phyloP scores from a whole-genome alignment of 139 green algal genomes.

The Astrephomene gubernaculifera region DNA sequence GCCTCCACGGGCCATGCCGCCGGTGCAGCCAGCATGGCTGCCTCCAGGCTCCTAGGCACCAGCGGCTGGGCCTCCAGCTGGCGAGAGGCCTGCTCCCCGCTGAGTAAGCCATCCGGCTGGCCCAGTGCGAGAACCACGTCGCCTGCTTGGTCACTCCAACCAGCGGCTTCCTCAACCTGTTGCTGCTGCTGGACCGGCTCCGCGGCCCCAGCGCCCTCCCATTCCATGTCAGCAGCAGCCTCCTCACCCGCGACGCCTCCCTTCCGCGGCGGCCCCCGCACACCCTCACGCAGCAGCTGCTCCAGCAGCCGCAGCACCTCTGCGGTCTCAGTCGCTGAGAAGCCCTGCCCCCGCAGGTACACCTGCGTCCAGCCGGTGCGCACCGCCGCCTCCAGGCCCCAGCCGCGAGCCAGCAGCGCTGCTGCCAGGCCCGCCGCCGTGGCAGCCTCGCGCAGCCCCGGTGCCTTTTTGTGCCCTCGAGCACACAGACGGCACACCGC shows the following conservation, averaged over 20 bases:
- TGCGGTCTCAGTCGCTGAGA: slow-evolving; percentile 1
- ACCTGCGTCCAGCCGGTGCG: slow-evolving; percentile 61
- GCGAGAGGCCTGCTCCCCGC: not conserved
- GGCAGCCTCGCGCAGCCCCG: slow-evolving; percentile 64
- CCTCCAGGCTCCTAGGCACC: slow-evolving; percentile 4
- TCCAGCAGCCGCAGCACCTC: not conserved
- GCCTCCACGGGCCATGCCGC: slow-evolving; percentile 18
- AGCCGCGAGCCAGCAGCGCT: slow-evolving; percentile 73
- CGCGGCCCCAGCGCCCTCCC: not conserved
- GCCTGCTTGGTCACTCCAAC: not conserved
- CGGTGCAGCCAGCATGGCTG: slow-evolving; percentile 24
- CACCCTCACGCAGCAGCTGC: not conserved
- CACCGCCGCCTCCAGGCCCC: slow-evolving; percentile 56
- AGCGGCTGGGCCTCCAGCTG: slow-evolving; percentile 5
- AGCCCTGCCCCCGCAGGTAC: slow-evolving; percentile 52
- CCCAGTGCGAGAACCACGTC: slow-evolving; percentile 3
- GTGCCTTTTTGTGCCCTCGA: slow-evolving; percentile 51
- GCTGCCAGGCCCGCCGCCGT: slow-evolving; percentile 64
- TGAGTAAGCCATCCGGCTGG: not conserved
- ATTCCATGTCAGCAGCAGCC: not conserved
- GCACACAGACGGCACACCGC: slow-evolving; percentile 36
- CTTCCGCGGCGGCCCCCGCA: not conserved
- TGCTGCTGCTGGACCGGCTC: not conserved
- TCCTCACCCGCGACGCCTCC: not conserved
- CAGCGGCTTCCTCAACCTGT: not conserved